Percentiles rank a stretch among this genome's conserved stretches.
Evolutionary conservation across 495 filamentous ascomycete species (phyloP).

Genomic region (Diplogelasinospora grovesii): DNA sequence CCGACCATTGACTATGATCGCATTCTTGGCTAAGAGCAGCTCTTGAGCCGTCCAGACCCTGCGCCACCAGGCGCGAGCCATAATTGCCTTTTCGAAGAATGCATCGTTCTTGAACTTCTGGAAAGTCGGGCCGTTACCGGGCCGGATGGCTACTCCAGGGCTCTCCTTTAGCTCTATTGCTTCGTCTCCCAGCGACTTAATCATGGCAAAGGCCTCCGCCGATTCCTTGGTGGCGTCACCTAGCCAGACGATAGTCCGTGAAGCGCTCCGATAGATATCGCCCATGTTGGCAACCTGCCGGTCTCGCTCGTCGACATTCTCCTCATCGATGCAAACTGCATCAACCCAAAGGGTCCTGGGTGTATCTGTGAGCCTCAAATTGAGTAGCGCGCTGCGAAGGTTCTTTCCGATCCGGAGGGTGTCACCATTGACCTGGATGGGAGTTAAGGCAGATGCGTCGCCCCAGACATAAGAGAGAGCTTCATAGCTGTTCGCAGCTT

Average conservation of each 20-base stretch:
- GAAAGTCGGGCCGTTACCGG: neutral
- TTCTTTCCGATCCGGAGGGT: constrained; percentile 2
- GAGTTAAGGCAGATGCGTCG: neutral
- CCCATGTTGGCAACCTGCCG: constrained; percentile 11
- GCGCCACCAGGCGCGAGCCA: constrained; percentile 8
- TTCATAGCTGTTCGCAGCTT: constrained; percentile 12
- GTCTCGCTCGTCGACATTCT: constrained; percentile 7
- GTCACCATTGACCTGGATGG: constrained; percentile 4
- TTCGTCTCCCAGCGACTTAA: constrained; percentile 2
- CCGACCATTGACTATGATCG: neutral
- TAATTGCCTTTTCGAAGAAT: neutral
- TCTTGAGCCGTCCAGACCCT: constrained; percentile 17
- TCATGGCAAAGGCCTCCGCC: neutral
- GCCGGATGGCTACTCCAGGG: neutral
- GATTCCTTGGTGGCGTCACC: constrained; percentile 2
- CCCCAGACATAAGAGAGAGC: constrained; percentile 32
- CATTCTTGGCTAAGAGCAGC: constrained; percentile 9
- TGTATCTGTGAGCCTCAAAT: neutral
- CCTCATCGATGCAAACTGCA: constrained; percentile 19
- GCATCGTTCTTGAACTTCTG: neutral
- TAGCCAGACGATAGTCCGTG: constrained; percentile 8
- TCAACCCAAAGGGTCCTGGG: constrained; percentile 14
- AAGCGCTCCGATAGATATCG: constrained; percentile 6
- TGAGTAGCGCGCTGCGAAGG: constrained; percentile 6
- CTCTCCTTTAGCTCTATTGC: neutral